A percentile compares a stretch with the other conserved stretches of the same genome.
Conservation (phyloP, 2,329 filamentous ascomycete genomes). For the Exophiala xenobiotica region DNA sequence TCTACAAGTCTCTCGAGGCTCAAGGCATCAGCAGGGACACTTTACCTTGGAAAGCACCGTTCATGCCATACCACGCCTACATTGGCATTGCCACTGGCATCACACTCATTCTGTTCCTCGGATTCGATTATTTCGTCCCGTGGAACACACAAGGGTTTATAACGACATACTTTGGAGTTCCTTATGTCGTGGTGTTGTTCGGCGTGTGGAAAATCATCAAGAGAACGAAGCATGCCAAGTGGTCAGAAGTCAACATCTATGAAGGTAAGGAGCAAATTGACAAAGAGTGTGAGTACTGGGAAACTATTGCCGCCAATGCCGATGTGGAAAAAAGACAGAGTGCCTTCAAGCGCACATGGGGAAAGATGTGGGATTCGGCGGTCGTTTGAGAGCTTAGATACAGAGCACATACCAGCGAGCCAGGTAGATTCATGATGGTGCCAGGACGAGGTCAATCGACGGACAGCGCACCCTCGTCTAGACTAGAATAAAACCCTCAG, state of each 20-base stretch:
- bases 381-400: too few species aligned
- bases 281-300: conserved; percentile 36
- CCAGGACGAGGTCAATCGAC: too few species aligned
- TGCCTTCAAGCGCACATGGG: neutral
- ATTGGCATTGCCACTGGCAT: conserved; percentile 55
- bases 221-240: conserved; percentile 31
- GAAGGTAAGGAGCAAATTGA: conserved; percentile 35
- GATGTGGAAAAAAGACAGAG: too few species aligned
- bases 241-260: conserved; percentile 30
- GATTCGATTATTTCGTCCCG: conserved; percentile 48
- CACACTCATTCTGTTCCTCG: conserved; percentile 63
- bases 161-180: conserved; percentile 49
- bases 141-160: conserved; percentile 50
- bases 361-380: neutral
- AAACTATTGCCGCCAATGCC: conserved; percentile 27
- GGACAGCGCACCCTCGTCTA: too few species aligned
- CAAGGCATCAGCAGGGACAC: conserved; percentile 66
- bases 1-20: conserved; percentile 64
- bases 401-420: too few species aligned
- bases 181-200: conserved; percentile 44
- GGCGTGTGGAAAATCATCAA: conserved; percentile 35
- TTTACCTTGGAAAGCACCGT: conserved; percentile 66
- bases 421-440: too few species aligned
- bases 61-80: conserved; percentile 69
- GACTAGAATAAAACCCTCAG: too few species aligned